phyloP scores from a whole-genome alignment of 768 basidiomycete genomes.

The Porphyrellus cyaneotinctus region DNA sequence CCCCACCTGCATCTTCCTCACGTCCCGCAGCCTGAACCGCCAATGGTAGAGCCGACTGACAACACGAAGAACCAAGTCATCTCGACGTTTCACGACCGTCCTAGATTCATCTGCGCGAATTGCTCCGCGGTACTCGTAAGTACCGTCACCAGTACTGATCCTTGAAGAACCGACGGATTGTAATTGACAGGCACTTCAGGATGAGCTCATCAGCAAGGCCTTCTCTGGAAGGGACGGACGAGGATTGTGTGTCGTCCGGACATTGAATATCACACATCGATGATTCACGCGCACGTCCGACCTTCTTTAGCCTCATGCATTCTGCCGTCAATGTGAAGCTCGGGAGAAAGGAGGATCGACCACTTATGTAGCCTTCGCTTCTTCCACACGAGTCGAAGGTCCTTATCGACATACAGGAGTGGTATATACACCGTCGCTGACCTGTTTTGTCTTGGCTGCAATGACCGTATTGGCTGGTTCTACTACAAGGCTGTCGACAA shows the following conservation, averaged over 20 bases:
- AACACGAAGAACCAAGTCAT: conserved; percentile 55
- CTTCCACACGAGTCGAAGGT: neutral
- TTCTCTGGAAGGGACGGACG: conserved; percentile 82
- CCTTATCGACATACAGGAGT: conserved; percentile 44
- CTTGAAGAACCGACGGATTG: neutral
- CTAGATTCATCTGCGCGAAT: conserved; percentile 63
- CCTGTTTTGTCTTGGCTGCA: conserved; percentile 74
- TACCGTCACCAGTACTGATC: conserved; percentile 5
- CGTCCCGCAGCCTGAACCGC: neutral
- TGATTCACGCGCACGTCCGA: conserved; percentile 1
- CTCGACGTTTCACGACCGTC: conserved; percentile 59
- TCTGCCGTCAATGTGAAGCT: conserved; percentile 72
- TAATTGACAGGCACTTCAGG: conserved; percentile 61
- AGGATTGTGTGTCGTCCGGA: conserved; percentile 57
- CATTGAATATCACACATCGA: neutral
- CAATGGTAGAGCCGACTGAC: conserved; percentile 28
- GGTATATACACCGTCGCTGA: conserved; percentile 81
- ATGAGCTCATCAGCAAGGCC: conserved; percentile 80
- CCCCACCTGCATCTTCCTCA: neutral
- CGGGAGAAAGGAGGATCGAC: conserved; percentile 70
- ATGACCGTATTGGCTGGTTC: conserved; percentile 76
- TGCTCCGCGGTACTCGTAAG: conserved; percentile 71
- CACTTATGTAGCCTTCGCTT: conserved; percentile 50
- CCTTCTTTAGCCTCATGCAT: conserved; percentile 58
- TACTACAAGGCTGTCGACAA: conserved; percentile 75